Percentiles rank a stretch among this genome's conserved stretches.
Evolutionary conservation across 208 protist genomes (phyloP).

Genomic region (Herpetomonas samuelpessoai): DNA sequence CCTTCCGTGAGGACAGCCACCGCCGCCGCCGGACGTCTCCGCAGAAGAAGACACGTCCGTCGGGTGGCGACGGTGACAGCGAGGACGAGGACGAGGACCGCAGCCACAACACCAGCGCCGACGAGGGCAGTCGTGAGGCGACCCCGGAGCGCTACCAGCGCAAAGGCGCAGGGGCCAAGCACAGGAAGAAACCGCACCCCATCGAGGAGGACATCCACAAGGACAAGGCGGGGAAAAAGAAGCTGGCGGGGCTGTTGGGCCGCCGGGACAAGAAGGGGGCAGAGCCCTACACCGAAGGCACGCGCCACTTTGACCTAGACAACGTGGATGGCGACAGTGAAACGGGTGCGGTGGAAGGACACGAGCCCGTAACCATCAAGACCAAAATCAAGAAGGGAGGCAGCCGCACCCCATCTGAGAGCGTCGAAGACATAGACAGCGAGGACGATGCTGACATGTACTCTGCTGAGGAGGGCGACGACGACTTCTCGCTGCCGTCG

Average conservation of each 20-base stretch:
- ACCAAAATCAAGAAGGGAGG: conserved; percentile 5
- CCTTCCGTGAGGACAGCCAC: neutral
- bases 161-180: neutral
- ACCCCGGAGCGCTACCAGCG: neutral
- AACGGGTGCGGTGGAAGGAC: conserved; percentile 6
- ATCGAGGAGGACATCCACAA: neutral
- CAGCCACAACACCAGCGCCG: neutral
- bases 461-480: conserved; percentile 7
- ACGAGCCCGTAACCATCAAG: conserved; percentile 33
- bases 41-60: neutral
- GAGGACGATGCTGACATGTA: neutral
- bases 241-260: neutral
- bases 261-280: conserved; percentile 7
- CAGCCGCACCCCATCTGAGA: conserved; percentile 4
- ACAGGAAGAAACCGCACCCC: neutral
- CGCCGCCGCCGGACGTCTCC: no score
- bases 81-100: conserved; percentile 2
- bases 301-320: conserved; percentile 19
- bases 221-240: neutral
- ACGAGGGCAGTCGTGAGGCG: neutral
- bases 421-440: neutral
- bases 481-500: conserved; percentile 20
- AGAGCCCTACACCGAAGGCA: conserved; percentile 36
- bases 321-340: conserved; percentile 6
- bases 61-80: neutral